Evolutionary conservation across 768 basidiomycete genomes (phyloP).

Genomic region (Podaxis sp.): DNA sequence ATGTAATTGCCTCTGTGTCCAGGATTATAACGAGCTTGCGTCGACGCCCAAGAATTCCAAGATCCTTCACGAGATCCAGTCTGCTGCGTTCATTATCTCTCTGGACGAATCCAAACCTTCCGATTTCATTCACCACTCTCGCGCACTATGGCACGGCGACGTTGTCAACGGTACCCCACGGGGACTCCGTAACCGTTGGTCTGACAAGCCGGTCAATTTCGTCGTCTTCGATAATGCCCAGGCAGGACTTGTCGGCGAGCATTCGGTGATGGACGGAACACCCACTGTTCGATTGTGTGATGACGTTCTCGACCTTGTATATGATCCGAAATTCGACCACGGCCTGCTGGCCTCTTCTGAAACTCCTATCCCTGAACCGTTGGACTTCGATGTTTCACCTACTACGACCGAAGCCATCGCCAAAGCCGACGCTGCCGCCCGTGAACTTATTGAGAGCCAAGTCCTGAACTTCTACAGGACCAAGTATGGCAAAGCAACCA

Average conservation of each 20-base stretch:
- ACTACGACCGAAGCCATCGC: slow-evolving; percentile 50
- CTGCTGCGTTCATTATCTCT: slow-evolving; percentile 81
- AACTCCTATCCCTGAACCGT: slow-evolving; percentile 40
- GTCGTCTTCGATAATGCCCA: slow-evolving; percentile 80
- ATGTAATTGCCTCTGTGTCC: neutral
- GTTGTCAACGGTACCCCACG: slow-evolving; percentile 42
- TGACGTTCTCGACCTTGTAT: slow-evolving; percentile 60
- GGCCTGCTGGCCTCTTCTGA: slow-evolving; percentile 34
- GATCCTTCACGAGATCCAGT: slow-evolving; percentile 74
- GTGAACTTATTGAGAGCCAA: slow-evolving; percentile 62
- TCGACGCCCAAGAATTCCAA: slow-evolving; percentile 59
- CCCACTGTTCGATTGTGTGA: slow-evolving; percentile 76
- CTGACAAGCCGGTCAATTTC: slow-evolving; percentile 89
- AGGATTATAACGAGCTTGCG: slow-evolving; percentile 68
- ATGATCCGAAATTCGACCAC: slow-evolving; percentile 63
- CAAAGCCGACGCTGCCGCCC: slow-evolving; percentile 53
- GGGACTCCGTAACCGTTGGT: slow-evolving; percentile 77
- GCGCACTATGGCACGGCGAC: slow-evolving; percentile 81
- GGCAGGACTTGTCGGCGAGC: slow-evolving; percentile 92
- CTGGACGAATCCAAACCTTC: slow-evolving; percentile 65
- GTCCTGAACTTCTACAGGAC: slow-evolving; percentile 63
- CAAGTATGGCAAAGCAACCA: slow-evolving; percentile 79
- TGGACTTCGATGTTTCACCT: slow-evolving; percentile 64
- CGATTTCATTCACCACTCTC: slow-evolving; percentile 58
- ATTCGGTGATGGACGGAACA: slow-evolving; percentile 89